Base-by-base conservation (phyloP, 2,329 filamentous ascomycete genomes). In the Epicoccum sorghinum region DNA sequence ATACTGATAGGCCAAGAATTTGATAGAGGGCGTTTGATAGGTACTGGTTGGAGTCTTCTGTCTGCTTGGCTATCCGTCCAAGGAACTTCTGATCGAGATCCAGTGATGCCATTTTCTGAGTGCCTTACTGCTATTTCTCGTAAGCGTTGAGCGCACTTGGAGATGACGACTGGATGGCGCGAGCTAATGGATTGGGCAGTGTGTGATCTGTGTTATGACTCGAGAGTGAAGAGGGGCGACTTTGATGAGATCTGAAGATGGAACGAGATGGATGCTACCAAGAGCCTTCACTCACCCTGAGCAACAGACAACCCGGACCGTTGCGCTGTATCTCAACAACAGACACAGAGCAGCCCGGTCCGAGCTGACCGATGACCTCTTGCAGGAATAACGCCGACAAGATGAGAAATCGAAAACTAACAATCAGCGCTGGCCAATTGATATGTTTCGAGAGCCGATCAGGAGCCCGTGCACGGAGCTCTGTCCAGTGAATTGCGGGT, bases 61-160 rank as follows among this genome's bases (percentile, higher is more conserved):
- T 92, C 58, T 87, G 83, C 76, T 88, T 89, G 73, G 95, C 93
- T 72, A 96, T 88, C 71, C 87, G 88, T 78, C 91, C 92, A 69
- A 99, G 83, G 77, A 96, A 96, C 79, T 98, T 99, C 79, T 96
- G 93, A 76, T 99, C 95, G 59, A 98, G 91, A 78, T 96, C 91
- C 57, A 92, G 95, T 72, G 93, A 95, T 78, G 95, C 95, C 95
- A 98, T 99, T 24, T 60, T 68, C 57, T 62, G 10, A n/a, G 4
- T 39, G 37, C 46, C 22, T 12, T 25, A 38, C 37, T 50, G 23
- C 40, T 33, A 13, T 23, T 29, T 12, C 24, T n/a, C 14, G 46
- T 55, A 29, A 50, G 37, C 46, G 24, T 42, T 25, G 22, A 10
- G 5, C 41, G 38, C 13, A 6, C 35, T 29, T n/a, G 33, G 22